Evolutionary conservation across 352 stramenopile genomes (phyloP).

Genomic region (Globisporangium lucens): DNA sequence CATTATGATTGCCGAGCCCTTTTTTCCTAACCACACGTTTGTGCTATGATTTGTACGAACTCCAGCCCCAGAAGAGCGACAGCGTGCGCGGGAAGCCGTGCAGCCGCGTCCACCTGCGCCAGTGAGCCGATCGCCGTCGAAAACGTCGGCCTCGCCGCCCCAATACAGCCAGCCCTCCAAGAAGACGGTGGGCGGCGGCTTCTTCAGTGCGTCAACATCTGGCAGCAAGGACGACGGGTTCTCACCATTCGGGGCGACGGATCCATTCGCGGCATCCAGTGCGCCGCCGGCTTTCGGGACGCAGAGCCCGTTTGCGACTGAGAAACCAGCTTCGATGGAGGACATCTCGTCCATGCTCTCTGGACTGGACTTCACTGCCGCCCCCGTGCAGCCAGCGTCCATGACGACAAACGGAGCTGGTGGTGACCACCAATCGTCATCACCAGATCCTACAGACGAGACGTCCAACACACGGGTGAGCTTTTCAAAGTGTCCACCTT

Average conservation of each 20-base stretch:
- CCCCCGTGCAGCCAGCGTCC: constrained; percentile 31
- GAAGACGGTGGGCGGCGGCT: neutral
- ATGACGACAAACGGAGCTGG: constrained; percentile 14
- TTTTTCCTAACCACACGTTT: neutral
- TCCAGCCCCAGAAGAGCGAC: constrained; percentile 40
- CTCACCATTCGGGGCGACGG: constrained; percentile 12
- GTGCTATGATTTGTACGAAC: neutral
- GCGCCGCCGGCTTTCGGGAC: constrained; percentile 4
- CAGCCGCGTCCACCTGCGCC: constrained; percentile 19
- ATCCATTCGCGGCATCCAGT: constrained; percentile 13
- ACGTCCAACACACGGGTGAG: constrained; percentile 24
- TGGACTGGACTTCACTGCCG: constrained; percentile 65
- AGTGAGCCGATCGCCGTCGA: constrained; percentile 7
- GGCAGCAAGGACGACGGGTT: constrained; percentile 10
- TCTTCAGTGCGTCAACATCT: constrained; percentile 10
- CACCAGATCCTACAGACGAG: constrained; percentile 29
- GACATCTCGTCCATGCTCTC: constrained; percentile 79
- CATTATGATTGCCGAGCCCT: neutral
- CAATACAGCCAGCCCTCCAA: constrained; percentile 8
- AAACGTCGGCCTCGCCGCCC: constrained; percentile 10
- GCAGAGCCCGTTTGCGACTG: constrained; percentile 1
- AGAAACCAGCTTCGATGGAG: constrained; percentile 24
- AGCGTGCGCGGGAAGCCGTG: constrained; percentile 45
- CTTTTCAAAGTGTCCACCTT: neutral
- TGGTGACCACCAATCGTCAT: constrained; percentile 14